A percentile compares a stretch with the other conserved stretches of the same genome.
phyloP scores from a whole-genome alignment of 768 basidiomycete species.

The Suillus subaureus region DNA sequence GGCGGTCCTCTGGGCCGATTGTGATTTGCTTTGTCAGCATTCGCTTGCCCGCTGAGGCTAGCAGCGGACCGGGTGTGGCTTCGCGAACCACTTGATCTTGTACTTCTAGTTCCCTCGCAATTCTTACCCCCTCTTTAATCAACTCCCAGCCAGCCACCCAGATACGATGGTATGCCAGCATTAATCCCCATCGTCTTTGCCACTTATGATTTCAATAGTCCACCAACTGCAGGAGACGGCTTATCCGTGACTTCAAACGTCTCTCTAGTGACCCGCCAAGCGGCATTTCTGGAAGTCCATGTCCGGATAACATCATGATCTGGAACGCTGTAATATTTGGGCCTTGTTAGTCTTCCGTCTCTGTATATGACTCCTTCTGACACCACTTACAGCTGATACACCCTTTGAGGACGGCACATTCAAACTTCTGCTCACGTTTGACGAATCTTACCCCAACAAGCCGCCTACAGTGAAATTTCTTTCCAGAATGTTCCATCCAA shows the following conservation, averaged over 20 bases:
- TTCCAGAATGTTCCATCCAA: conserved; percentile 98
- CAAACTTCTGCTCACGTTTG: conserved; percentile 92
- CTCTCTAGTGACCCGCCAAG: conserved; percentile 93
- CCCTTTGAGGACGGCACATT: conserved; percentile 99
- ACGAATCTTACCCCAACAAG: conserved; percentile 98
- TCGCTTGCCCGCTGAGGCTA: background rate
- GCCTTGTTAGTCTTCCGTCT: conserved; percentile 65
- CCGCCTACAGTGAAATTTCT: conserved; percentile 97
- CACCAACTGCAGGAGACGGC: conserved; percentile 90
- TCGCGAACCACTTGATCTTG: conserved; percentile 15
- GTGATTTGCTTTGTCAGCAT: conserved; percentile 4
- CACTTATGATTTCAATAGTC: conserved; percentile 52
- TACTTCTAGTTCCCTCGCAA: conserved; percentile 10
- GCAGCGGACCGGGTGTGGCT: background rate
- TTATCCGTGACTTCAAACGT: conserved; percentile 97
- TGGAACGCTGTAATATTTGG: conserved; percentile 99
- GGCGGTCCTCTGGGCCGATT: background rate
- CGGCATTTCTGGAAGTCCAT: conserved; percentile 96
- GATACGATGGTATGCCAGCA: conserved; percentile 9
- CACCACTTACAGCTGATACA: conserved; percentile 72
- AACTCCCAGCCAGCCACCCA: background rate
- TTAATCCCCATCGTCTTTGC: background rate
- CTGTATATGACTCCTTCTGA: conserved; percentile 5
- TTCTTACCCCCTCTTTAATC: background rate
- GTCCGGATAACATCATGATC: conserved; percentile 98